Evolutionary conservation across 495 filamentous ascomycete genomes (phyloP).

Genomic region (Aspergillus sparsus): DNA sequence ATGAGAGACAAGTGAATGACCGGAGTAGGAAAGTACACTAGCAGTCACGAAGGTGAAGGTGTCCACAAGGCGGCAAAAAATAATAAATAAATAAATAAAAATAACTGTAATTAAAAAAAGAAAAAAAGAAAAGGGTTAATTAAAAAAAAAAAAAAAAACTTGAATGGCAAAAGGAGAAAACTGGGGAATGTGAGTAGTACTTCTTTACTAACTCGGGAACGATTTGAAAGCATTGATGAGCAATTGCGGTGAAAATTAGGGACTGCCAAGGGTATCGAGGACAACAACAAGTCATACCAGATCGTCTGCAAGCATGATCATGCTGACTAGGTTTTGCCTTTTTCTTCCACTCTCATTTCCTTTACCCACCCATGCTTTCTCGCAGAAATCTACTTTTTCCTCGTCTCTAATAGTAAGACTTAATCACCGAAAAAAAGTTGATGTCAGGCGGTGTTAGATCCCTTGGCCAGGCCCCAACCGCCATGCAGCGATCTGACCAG

Average conservation of each 20-base stretch:
- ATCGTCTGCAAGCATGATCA: conserved; percentile 18
- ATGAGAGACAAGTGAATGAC: conserved; percentile 7
- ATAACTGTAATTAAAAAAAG: neutral
- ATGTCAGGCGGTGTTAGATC: conserved; percentile 27
- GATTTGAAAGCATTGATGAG: conserved; percentile 8
- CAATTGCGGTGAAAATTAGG: conserved; percentile 30
- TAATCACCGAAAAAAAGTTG: conserved; percentile 11
- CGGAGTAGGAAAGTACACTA: conserved; percentile 4
- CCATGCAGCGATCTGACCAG: conserved; percentile 31
- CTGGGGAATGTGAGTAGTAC: conserved; percentile 12
- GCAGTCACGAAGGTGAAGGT: conserved; percentile 7
- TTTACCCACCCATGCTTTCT: neutral
- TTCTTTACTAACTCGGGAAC: conserved; percentile 11
- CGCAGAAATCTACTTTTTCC: neutral
- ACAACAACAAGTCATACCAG: conserved; percentile 12
- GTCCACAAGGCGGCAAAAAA: conserved; percentile 22
- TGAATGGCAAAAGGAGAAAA: conserved; percentile 3
- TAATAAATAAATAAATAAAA: conserved; percentile 7
- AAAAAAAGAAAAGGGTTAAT: conserved; percentile 19
- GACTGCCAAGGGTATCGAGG: conserved; percentile 7
- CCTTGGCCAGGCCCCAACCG: conserved; percentile 28
- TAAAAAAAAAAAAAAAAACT: conserved; percentile 16
- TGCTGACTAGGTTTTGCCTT: conserved; percentile 8
- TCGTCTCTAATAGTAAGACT: neutral
- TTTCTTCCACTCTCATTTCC: neutral